A percentile compares a stretch with the other conserved stretches of the same genome.
phyloP scores from a whole-genome alignment of 257 asterid genomes.

The Solanum verrucosum region DNA sequence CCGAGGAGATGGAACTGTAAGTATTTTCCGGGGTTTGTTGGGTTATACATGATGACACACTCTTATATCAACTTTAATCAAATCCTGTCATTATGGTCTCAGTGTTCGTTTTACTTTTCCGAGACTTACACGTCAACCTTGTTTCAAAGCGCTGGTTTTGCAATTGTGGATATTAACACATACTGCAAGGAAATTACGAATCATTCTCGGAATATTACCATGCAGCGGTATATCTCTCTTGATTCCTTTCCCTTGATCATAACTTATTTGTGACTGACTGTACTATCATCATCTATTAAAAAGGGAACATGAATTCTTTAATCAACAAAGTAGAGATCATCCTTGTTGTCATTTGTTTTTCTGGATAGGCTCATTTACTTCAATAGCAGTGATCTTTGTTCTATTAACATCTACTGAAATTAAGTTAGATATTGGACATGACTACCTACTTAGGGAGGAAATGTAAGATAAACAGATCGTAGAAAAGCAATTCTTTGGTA shows the following conservation, averaged over 20 bases:
- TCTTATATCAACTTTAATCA: neutral
- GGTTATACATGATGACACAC: neutral
- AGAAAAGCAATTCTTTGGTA: neutral
- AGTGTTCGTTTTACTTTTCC: conserved; percentile 73
- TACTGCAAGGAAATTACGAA: conserved; percentile 51
- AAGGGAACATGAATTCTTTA: neutral
- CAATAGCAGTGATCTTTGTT: neutral
- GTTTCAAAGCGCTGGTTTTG: conserved; percentile 53
- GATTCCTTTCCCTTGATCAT: neutral
- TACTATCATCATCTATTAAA: neutral
- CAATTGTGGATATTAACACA: conserved; percentile 33
- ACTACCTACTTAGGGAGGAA: neutral
- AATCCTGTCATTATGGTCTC: neutral
- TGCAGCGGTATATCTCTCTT: conserved; percentile 45
- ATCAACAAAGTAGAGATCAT: neutral
- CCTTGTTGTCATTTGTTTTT: neutral
- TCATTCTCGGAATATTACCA: conserved; percentile 39
- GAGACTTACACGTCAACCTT: conserved; percentile 47
- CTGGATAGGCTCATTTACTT: neutral
- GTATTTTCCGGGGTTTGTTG: conserved; percentile 11
- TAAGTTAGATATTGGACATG: neutral
- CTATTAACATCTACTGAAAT: neutral
- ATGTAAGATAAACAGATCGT: neutral
- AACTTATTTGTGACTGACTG: neutral
- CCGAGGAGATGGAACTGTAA: conserved; percentile 82